Evolutionary conservation across 176 grass and related monocot species (phyloP).

Genomic region (Ensete ventricosum): DNA sequence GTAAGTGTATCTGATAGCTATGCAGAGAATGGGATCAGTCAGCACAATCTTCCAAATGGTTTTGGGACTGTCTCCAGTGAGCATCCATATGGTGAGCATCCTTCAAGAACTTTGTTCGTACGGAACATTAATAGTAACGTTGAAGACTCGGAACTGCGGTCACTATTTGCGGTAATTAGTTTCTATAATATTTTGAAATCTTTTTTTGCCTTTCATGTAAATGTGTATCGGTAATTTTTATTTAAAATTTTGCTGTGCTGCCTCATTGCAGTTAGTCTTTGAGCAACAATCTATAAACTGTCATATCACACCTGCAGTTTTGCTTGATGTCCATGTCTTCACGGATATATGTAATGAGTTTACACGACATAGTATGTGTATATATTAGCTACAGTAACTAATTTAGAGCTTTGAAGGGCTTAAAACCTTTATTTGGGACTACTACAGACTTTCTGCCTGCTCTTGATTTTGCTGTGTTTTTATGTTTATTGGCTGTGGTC

Average conservation of each 20-base stretch:
- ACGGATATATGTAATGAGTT: too few species aligned
- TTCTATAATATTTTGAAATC: background rate
- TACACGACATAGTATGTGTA: too few species aligned
- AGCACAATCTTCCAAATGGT: conserved; percentile 18
- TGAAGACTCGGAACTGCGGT: conserved; percentile 34
- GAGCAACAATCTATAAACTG: background rate
- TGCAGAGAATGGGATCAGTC: conserved; percentile 17
- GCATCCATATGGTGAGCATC: conserved; percentile 50
- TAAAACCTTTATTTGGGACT: too few species aligned
- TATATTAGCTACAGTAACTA: too few species aligned
- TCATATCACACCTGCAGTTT: background rate
- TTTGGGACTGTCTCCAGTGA: conserved; percentile 32
- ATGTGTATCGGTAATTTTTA: background rate
- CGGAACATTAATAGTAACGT: conserved; percentile 49
- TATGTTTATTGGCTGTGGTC: too few species aligned
- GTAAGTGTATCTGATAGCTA: conserved; percentile 21
- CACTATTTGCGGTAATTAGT: conserved; percentile 36
- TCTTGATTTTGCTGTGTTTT: too few species aligned
- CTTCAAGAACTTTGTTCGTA: conserved; percentile 46
- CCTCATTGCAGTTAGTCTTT: background rate
- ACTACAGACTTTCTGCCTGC: too few species aligned
- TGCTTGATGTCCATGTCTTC: background rate
- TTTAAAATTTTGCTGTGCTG: background rate
- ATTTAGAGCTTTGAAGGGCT: too few species aligned
- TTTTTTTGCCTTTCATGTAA: background rate